Conservation (phyloP, 176 grass and related monocot genomes). For the Calamus simplicifolius region DNA sequence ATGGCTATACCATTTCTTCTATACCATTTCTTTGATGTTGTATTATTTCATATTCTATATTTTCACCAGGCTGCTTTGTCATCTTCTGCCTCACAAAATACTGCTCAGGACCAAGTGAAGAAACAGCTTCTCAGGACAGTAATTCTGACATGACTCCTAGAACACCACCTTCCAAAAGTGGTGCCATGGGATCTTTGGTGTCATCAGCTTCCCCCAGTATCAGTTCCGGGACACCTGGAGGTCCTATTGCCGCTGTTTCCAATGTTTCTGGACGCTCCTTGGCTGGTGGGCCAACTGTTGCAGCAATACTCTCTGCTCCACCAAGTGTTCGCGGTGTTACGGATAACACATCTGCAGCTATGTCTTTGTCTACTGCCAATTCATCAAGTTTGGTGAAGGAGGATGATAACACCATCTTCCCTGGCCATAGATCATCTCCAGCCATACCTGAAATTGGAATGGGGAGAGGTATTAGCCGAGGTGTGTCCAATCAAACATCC, state of each 20-base stretch:
- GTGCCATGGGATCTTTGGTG: slow-evolving; percentile 28
- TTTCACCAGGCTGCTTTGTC: slow-evolving; percentile 42
- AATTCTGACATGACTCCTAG: slow-evolving; percentile 41
- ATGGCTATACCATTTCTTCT: slow-evolving; percentile 1
- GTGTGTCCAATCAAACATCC: slow-evolving; percentile 28
- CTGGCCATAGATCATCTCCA: slow-evolving; percentile 64
- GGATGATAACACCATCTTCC: slow-evolving; percentile 65
- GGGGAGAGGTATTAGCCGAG: slow-evolving; percentile 52
- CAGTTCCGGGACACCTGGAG: slow-evolving; percentile 27
- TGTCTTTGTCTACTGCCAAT: slow-evolving; percentile 33
- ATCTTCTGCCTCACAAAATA: slow-evolving; percentile 33
- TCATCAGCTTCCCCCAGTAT: slow-evolving; percentile 34
- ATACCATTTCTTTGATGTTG: slow-evolving; percentile 11
- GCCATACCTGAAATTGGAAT: slow-evolving; percentile 51
- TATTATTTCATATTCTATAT: slow-evolving; percentile 20
- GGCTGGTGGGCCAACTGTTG: slow-evolving; percentile 34
- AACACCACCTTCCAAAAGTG: slow-evolving; percentile 73
- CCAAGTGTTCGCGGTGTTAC: slow-evolving; percentile 42
- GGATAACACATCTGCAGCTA: slow-evolving; percentile 40
- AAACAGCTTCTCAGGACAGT: slow-evolving; percentile 53
- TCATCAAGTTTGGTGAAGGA: slow-evolving; percentile 57
- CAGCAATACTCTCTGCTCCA: slow-evolving; percentile 42
- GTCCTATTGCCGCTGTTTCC: slow-evolving; percentile 29
- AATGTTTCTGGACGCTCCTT: slow-evolving; percentile 37
- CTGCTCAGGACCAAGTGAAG: slow-evolving; percentile 68